Conservation (phyloP, 2,329 filamentous ascomycete species). For the Colletotrichum siamense region DNA sequence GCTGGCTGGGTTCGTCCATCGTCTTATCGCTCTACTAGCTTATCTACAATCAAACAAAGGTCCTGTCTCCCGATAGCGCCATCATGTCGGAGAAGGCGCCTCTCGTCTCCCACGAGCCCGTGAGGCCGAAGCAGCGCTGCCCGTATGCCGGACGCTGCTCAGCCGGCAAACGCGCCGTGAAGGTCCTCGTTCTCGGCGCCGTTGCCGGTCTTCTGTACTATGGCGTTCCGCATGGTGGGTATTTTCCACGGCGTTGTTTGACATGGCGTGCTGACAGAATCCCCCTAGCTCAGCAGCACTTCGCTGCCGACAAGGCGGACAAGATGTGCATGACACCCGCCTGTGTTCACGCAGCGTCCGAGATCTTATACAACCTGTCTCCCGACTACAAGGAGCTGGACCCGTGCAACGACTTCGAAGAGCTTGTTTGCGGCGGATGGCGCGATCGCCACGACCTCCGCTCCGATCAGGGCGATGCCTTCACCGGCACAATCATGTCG, state of each 20-base stretch:
- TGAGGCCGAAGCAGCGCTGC: neutral
- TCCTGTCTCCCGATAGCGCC: neutral
- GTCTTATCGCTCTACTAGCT: neutral
- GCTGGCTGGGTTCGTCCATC: slow-evolving; percentile 7
- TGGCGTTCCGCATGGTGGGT: neutral
- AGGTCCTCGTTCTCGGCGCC: neutral
- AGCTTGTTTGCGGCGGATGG: slow-evolving; percentile 73
- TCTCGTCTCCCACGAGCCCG: neutral
- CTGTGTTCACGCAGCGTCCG: slow-evolving; percentile 35
- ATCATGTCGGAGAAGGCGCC: slow-evolving; percentile 16
- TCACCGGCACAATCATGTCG: slow-evolving; percentile 65
- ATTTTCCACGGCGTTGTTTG: neutral
- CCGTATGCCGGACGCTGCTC: slow-evolving; percentile 10
- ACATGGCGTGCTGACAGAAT: neutral
- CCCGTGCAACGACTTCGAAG: slow-evolving; percentile 72
- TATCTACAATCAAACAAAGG: neutral
- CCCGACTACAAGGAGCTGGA: slow-evolving; percentile 64
- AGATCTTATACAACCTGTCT: slow-evolving; percentile 32
- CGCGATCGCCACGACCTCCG: slow-evolving; percentile 67
- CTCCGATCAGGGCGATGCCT: slow-evolving; percentile 65
- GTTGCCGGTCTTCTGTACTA: slow-evolving; percentile 7
- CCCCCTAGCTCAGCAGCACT: neutral
- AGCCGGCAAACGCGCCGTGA: neutral
- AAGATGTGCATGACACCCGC: slow-evolving; percentile 30
- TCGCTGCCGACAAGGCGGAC: neutral